Evolutionary conservation across 83 land plant species (phyloP).

Genomic region (Thuja plicata): DNA sequence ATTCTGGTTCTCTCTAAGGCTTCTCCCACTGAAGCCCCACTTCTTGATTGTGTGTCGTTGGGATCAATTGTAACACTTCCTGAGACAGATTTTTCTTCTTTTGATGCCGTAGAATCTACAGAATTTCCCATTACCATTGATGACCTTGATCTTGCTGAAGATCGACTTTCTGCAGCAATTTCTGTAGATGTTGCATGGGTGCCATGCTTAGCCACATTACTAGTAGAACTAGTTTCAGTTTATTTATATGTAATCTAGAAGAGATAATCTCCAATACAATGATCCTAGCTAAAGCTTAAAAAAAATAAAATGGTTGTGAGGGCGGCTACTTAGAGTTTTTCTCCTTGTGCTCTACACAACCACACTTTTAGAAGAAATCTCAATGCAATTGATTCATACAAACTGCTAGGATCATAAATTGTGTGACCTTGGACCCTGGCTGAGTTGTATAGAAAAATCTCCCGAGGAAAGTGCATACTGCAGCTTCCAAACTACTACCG

Average conservation of each 20-base stretch:
- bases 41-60: slow-evolving; percentile 90
- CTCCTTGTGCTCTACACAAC: slow-evolving; percentile 41
- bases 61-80: slow-evolving; percentile 50
- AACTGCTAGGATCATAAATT: slow-evolving; percentile 28
- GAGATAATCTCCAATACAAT: slow-evolving; percentile 45
- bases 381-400: slow-evolving; percentile 35
- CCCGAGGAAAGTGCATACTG: slow-evolving; percentile 55
- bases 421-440: slow-evolving; percentile 28
- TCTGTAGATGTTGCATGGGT: slow-evolving; percentile 46
- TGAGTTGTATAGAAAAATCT: slow-evolving; percentile 37
- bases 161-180: slow-evolving; percentile 54
- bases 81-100: slow-evolving; percentile 82
- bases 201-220: slow-evolving; percentile 39
- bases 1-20: slow-evolving; percentile 53
- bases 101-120: slow-evolving; percentile 43
- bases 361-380: slow-evolving; percentile 41
- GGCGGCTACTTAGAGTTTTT: slow-evolving; percentile 16
- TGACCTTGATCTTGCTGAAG: slow-evolving; percentile 80
- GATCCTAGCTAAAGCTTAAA: slow-evolving; percentile 36
- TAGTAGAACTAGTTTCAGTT: slow-evolving; percentile 33
- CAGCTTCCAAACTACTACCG: slow-evolving; percentile 40
- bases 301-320: slow-evolving; percentile 33
- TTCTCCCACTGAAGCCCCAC: no score
- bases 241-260: slow-evolving; percentile 39
- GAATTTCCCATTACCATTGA: slow-evolving; percentile 42